phyloP scores from a whole-genome alignment of 805 yeast genomes.

The Monosporozyma aquatica region DNA sequence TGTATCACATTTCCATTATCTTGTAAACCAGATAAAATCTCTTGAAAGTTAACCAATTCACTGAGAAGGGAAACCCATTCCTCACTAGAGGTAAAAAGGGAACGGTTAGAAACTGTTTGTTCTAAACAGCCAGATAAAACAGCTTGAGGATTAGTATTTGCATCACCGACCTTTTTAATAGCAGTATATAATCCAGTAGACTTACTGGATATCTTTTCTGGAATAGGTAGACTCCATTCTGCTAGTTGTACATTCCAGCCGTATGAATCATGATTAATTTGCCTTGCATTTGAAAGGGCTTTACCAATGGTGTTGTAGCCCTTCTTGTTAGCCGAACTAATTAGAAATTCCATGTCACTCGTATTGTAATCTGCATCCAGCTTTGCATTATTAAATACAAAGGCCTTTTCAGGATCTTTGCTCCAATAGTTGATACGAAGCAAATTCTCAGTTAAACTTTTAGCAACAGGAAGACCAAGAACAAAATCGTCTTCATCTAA shows the following conservation, averaged over 20 bases:
- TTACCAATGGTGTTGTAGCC: slow-evolving; percentile 55
- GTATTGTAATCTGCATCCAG: slow-evolving; percentile 37
- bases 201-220: slow-evolving; percentile 31
- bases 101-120: slow-evolving; percentile 1
- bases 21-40: slow-evolving; percentile 1
- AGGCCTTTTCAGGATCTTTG: slow-evolving; percentile 32
- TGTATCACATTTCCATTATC: not conserved
- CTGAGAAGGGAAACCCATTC: slow-evolving; percentile 19
- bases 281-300: slow-evolving; percentile 14
- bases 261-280: slow-evolving; percentile 28
- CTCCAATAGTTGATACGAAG: slow-evolving; percentile 30
- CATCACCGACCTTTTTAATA: slow-evolving; percentile 34
- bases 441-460: slow-evolving; percentile 45
- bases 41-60: slow-evolving; percentile 11
- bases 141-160: not conserved
- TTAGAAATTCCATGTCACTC: not conserved
- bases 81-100: slow-evolving; percentile 6
- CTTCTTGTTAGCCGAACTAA: slow-evolving; percentile 34
- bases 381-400: slow-evolving; percentile 48
- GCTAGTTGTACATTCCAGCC: slow-evolving; percentile 70
- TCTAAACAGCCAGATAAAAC: slow-evolving; percentile 7
- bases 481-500: slow-evolving; percentile 57
- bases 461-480: slow-evolving; percentile 54
- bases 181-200: slow-evolving; percentile 44
- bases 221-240: slow-evolving; percentile 64